Evolutionary conservation across 768 basidiomycete species (phyloP), one percentile per base, ranked within the genome.

Genomic region (Calocybe gangraenosa): DNA sequence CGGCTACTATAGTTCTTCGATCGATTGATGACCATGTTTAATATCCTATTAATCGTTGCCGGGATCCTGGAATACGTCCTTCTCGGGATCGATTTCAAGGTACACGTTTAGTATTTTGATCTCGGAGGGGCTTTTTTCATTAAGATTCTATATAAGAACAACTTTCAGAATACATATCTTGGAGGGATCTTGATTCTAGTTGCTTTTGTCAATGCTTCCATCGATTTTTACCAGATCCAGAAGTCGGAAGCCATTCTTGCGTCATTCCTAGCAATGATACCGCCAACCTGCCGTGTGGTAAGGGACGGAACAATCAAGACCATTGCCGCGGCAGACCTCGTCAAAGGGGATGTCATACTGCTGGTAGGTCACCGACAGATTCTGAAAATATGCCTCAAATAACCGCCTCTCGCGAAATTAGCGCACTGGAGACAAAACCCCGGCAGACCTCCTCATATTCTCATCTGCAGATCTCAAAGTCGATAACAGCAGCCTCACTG

Each of bases 161-260:
- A 80, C 63, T 79, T 81, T 52, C 66, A 69, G 51, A 84, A 84
- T 55, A 81, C 80, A 0, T 85, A 85, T 62, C 76, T 85, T 9
- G 82, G 83, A 22, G 83, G 76, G 21, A 84, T 84, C 58, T 68
- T 84, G 47, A 83, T 84, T 42, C 67, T 66, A 17, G 81, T 84
- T 17, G 81, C 82, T 13, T 82, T 85, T 60, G 60, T 84, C 46
- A 85, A 85, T 51, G 83, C 81, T 5, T 74, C 75, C 50, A 82
- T 85, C 58, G 83, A 85, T 58, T 85, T 81, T 59, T 76, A 76
- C 58, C 83, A 85, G 65, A 72, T 84, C 22, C 83, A 85, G 63
- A 85, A 84, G 55, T 82, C 82, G 7, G 83, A 84, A 57, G 81
- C 81, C 31, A 85, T 85, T 52, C 68, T 85, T 3, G 82, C 82